A percentile compares a stretch with the other conserved stretches of the same genome.
phyloP scores from a whole-genome alignment of 2,329 filamentous ascomycete species.

The Malbranchea cinnamomea region DNA sequence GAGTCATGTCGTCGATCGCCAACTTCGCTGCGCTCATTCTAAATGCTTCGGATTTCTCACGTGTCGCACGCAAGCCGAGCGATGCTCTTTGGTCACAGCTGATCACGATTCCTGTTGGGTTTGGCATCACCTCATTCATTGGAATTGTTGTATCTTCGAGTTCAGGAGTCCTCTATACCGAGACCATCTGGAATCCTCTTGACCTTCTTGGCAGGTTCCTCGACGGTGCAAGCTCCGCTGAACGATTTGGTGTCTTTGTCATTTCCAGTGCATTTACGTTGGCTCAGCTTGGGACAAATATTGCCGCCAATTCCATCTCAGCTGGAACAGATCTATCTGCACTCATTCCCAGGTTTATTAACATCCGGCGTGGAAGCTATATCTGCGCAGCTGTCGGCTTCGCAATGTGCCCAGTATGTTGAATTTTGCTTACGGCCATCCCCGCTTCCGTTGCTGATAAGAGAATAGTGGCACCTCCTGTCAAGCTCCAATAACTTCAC shows the following conservation, averaged over 20 bases:
- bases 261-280: constrained; percentile 57
- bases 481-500: constrained; percentile 67
- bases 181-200: constrained; percentile 27
- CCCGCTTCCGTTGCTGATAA: neutral
- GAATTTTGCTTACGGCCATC: constrained; percentile 4
- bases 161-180: constrained; percentile 15
- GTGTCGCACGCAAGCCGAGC: constrained; percentile 46
- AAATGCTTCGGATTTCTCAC: constrained; percentile 69
- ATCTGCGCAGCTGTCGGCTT: constrained; percentile 67
- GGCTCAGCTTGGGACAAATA: constrained; percentile 74
- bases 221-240: constrained; percentile 49
- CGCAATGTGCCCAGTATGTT: constrained; percentile 60
- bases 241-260: constrained; percentile 62
- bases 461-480: constrained; percentile 56
- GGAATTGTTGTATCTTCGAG: constrained; percentile 26
- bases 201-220: constrained; percentile 41
- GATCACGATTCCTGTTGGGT: constrained; percentile 21
- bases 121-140: constrained; percentile 22
- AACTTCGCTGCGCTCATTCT: constrained; percentile 80
- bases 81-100: constrained; percentile 15
- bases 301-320: constrained; percentile 72
- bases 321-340: constrained; percentile 74
- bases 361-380: constrained; percentile 76
- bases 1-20: constrained; percentile 76
- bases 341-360: constrained; percentile 62